Evolutionary conservation across 805 yeast species (phyloP), one percentile per base, ranked within the genome.

Genomic region (Barnettozyma pratensis): DNA sequence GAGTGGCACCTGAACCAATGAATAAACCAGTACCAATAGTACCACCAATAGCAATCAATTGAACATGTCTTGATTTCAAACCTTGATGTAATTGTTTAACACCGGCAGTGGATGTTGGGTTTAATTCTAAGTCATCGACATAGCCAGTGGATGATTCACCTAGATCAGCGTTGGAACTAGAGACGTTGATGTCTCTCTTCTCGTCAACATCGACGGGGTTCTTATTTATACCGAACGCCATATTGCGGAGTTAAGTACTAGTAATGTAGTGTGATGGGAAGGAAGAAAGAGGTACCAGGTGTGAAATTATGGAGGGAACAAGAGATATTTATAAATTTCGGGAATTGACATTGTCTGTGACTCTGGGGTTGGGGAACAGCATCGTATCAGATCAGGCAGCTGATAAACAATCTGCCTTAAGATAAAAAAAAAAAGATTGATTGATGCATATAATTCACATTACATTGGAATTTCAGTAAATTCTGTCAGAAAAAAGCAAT

Each of bases 11-110:
- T 1, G 89, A 76, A 59, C 89, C 89, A 35, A 88, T 85, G 52
- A 88, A 80, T 45, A 88, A 71, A 63, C 96, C 96, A 2, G 94
- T 83, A 59, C 96, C 96, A 56, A 88, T 86, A 51, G 84, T 76
- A 42, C 92, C 91, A 58, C 94, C 95, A 50, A 87, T 73, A 42
- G 95, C 91, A 68, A 87, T 86, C 80, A 87, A 75, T 56, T 85
- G 87, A 54, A 87, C 70, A 62, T 87, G 94, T 62, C 92, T 74
- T n/a, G 62, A 46, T 75, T 55, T 88, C 70, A 43, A 80, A 46
- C 62, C 63, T 43, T 58, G 55, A 19, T 60, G 59, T 12, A 60
- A 45, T 26, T 52, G 58, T 14, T 37, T 51, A 9, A 26, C 44
- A 36, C 43, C 40, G 12, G 44, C 37, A 25, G 34, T 43, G n/a